Evolutionary conservation across 1,139 yeast species (phyloP), one percentile per base, ranked within the genome.

Genomic region (Entelexis paramagnoliae): DNA sequence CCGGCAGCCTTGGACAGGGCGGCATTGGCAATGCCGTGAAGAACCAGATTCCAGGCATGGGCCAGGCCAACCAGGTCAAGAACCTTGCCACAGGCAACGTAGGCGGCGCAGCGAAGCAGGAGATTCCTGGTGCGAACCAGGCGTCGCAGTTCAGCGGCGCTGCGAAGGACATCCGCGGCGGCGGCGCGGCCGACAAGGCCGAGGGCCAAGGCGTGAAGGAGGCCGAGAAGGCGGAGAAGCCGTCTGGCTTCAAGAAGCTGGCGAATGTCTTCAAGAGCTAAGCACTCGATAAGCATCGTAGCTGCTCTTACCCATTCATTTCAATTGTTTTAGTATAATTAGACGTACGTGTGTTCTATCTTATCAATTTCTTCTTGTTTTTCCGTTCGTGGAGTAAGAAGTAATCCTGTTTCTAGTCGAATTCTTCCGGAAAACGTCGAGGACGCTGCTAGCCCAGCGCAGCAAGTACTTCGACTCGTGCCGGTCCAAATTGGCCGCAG

Each of bases 231-330:
- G 26, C 33, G 17, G 51, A 52, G 49, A 19, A 42, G 20, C 43
- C 38, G 19, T 39, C 51, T 16, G 50, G 49, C 6, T 39, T 46
- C 35, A 44, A 46, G 53, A 52, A 52, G 51, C 44, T 54, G 3
- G 52, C 56, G 4, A 52, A 43, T 24, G 52, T 49, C 8, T 54
- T 54, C 51, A 53, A 54, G 45, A 42, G 46, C 46, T 42, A 22
- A 22, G 28, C 26, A n/a, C n/a, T n/a, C n/a, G n/a, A n/a, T n/a
- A n/a, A n/a, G n/a, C n/a, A n/a, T n/a, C n/a, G n/a, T n/a, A n/a
- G n/a, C n/a, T n/a, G n/a, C n/a, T n/a, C n/a, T n/a, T n/a, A n/a
- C n/a, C n/a, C n/a, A n/a, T n/a, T n/a, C n/a, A n/a, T n/a, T n/a
- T n/a, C n/a, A 22, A 22, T 22, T 22, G 24, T 22, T 22, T 22